Evolutionary conservation across 2,329 filamentous ascomycete genomes (phyloP), one percentile per base, ranked within the genome.

Genomic region (Pezicula neosporulosa): DNA sequence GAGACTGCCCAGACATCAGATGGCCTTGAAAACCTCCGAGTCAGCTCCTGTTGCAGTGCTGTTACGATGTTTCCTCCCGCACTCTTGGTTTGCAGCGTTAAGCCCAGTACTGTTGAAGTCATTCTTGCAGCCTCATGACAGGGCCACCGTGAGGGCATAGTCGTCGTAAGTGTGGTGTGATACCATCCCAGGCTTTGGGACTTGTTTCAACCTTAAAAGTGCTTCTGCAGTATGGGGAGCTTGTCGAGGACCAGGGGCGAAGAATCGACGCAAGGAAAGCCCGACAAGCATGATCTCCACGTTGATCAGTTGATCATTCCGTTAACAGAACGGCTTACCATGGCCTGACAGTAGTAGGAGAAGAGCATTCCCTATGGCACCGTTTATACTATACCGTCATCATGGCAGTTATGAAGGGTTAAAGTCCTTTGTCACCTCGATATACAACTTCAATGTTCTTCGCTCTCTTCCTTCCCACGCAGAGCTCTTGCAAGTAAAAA

Each of bases 151-250:
- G 24, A 24, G 24, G 24, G 42, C 42, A 44, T 44, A 28, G 28
- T 28, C 21, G 27, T 44, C 42, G 30, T 33, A 33, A 33, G 30
- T 16, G 21, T 15, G 27, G 15, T 44, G 42, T 44, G 42, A 44
- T 44, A 30, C 42, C 42, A 44, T 44, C 24, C 42, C 27, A 44
- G 24, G 27, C n/a, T 44, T 44, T 44, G 42, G 42, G 42, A 33
- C 42, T 44, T 44, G 42, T 44, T 44, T 44, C 27, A n/a, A 44
- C 19, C 10, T 27, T 44, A n/a, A 39, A 39, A 15, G 13, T 37
- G 2, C 16, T 37, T 16, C 9, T 37, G 6, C 35, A 16, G 24
- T 24, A 24, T 24, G 13, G 35, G 13, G 35, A 16, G 13, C 35
- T 15, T 37, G 35, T 37, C 35, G 13, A 16, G 35, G 35, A 37